phyloP scores from a whole-genome alignment of 352 stramenopile genomes.

The Discostella stelligera region DNA sequence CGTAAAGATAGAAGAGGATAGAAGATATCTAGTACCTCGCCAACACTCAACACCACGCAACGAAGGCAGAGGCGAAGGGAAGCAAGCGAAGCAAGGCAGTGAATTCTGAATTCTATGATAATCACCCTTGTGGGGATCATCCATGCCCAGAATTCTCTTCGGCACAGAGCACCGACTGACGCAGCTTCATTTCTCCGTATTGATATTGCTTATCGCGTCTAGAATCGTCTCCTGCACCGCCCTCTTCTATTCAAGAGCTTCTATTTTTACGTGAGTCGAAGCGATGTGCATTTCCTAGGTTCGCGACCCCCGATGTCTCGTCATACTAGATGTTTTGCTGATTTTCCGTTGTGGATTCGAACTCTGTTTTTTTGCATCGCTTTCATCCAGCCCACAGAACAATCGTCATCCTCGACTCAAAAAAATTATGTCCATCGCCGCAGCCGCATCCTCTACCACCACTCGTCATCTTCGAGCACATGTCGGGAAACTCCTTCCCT shows the following conservation, averaged over 20 bases:
- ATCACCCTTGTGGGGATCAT: not conserved
- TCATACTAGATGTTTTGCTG: not conserved
- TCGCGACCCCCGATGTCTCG: not conserved
- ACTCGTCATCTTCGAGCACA: conserved; percentile 8
- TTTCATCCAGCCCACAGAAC: not conserved
- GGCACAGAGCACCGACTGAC: not conserved
- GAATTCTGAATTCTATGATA: too few relatives aligned
- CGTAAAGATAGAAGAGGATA: too few relatives aligned
- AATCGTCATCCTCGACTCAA: not conserved
- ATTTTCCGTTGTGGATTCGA: not conserved
- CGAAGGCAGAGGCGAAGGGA: too few relatives aligned
- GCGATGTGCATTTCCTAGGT: too few relatives aligned
- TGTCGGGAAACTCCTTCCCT: conserved; percentile 70
- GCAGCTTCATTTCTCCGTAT: not conserved
- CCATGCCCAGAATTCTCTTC: not conserved
- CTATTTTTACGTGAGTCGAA: not conserved
- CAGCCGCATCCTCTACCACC: conserved; percentile 2
- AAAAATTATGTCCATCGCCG: conserved; percentile 27
- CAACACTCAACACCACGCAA: too few relatives aligned
- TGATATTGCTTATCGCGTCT: not conserved
- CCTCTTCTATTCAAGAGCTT: not conserved
- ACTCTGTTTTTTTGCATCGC: not conserved
- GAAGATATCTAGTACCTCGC: too few relatives aligned
- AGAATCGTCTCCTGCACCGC: not conserved
- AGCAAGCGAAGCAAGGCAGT: too few relatives aligned